Base-by-base conservation (phyloP, 108 stramenopile species). In the Pseudonitzschia pungens region DNA sequence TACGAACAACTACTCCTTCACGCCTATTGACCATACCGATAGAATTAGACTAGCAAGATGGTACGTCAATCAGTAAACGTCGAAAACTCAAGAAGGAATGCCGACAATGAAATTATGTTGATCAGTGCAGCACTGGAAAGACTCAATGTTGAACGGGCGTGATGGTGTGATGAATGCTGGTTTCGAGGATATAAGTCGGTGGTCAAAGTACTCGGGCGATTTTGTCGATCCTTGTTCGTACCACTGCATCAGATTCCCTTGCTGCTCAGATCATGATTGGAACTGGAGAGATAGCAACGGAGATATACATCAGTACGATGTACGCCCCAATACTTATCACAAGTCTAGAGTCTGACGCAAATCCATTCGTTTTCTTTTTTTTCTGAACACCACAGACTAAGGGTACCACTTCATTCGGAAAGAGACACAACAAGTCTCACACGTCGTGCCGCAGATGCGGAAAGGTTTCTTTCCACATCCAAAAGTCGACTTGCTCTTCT, bases 341-440 rank as follows among this genome's bases (percentile, higher is more conserved):
- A 36, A 36, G 45, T 48, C 45, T 4, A n/a, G 5, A 10, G 45
- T 48, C 45, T 48, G 3, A 48, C 45, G 14, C 45, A 12, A 11
- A 48, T 48, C 18, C 45, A 8, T 18, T 48, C 10, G 45, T 48
- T 48, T 48, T 14, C 14, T 12, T 48, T 8, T 48, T 18, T 55
- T 55, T 36, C 6, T 6, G 6, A 53, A 8, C n/a, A 74, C 57
- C 24, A 88, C 94, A 98, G 99, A 99, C 99, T 70, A 99, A 99
- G 86, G 99, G 99, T 84, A 99, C 99, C 48, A 96, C 96, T 48
- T 96, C 96, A 75, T 99, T 99, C 89, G 99, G 99, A 85, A 96
- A 97, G 89, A 86, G 97, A 73, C 98, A 99, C 92, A 97, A 92
- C 84, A 99, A 99, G 97, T 96, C 97, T 72, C 99, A 99, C 97